Conservation (phyloP, 768 basidiomycete species). For the Chalciporus piperatus region DNA sequence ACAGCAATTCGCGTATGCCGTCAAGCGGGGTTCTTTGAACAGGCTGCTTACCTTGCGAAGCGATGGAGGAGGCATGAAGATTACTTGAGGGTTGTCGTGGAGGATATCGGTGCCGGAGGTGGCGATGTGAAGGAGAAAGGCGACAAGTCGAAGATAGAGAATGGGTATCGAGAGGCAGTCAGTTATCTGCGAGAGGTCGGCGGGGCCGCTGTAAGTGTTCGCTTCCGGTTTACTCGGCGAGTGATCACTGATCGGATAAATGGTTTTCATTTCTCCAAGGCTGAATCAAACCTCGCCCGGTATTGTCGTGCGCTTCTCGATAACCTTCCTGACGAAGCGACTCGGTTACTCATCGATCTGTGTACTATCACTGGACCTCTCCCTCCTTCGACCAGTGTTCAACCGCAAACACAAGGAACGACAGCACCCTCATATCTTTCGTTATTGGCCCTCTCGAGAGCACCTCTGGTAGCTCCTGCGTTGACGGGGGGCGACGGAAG, state of each 20-base stretch:
- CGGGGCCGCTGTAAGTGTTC: constrained; percentile 64
- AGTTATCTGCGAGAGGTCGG: constrained; percentile 77
- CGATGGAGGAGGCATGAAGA: constrained; percentile 92
- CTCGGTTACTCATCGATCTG: constrained; percentile 85
- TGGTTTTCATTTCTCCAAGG: constrained; percentile 39
- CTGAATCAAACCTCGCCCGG: constrained; percentile 79
- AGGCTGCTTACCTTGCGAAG: constrained; percentile 89
- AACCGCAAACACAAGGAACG: constrained; percentile 20
- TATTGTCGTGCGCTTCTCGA: constrained; percentile 87
- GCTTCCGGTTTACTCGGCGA: not conserved
- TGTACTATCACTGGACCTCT: constrained; percentile 68
- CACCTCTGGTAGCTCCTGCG: constrained; percentile 41
- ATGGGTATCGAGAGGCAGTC: constrained; percentile 68
- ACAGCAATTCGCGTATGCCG: constrained; percentile 96
- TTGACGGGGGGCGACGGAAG: constrained; percentile 32
- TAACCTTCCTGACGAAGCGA: constrained; percentile 83
- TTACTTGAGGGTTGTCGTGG: constrained; percentile 89
- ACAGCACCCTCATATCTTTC: constrained; percentile 68
- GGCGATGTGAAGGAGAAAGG: constrained; percentile 3
- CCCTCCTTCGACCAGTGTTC: constrained; percentile 29
- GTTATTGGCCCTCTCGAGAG: constrained; percentile 72
- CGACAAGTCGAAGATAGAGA: constrained; percentile 36
- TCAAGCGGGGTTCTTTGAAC: constrained; percentile 94
- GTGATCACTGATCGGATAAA: not conserved
- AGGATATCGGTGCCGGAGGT: constrained; percentile 61